Base-by-base conservation (phyloP, 164 flowering plant genomes). In the Vitis rotundifolia region DNA sequence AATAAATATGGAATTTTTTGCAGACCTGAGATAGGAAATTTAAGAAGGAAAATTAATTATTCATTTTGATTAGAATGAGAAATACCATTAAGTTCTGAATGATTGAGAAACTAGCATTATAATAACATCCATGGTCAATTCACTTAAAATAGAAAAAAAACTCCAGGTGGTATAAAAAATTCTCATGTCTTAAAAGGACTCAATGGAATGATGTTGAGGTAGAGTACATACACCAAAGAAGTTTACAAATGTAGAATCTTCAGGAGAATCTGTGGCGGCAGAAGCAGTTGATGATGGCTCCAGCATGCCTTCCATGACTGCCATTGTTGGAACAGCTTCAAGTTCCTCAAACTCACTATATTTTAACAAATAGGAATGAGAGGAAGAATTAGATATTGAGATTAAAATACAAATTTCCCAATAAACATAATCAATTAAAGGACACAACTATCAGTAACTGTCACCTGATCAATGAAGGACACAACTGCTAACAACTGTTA, bases 331-430 rank as follows among this genome's bases (percentile, higher is more conserved):
- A 50, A 74, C 80, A 48, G 81, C 78, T 77, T 85, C 89, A 64
- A 84, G 82, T 66, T 84, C 89, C 73, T 81, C 85, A 78, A 84
- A 81, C 61, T 82, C 91, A 80, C 91, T 87, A 59, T 68, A 74
- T 11, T 13, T 6, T 2, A 59, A 47, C 9, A 63, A 48, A 2
- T 11, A 8, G 26, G 19, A 67, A 50, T 50, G 9, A 62, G 14
- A 26, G n/a, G 7, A 52, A 44, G 29, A 54, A 48, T 59, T 0
- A 2, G 15, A 54, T 5, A 60, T 0, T 58, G 8, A 11, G 37
- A 66, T 12, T 10, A 2, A 49, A 18, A 26, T 14, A 22, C 63
- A 48, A 31, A 7, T 54, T 37, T 69, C 55, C 22, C 29, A 67
- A 31, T 44, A 22, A 7, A 7, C 47, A 19, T 15, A 2, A 62